A percentile compares a stretch with the other conserved stretches of the same genome.
phyloP scores from a whole-genome alignment of 768 basidiomycete species.

The Amanita subjunquillea region DNA sequence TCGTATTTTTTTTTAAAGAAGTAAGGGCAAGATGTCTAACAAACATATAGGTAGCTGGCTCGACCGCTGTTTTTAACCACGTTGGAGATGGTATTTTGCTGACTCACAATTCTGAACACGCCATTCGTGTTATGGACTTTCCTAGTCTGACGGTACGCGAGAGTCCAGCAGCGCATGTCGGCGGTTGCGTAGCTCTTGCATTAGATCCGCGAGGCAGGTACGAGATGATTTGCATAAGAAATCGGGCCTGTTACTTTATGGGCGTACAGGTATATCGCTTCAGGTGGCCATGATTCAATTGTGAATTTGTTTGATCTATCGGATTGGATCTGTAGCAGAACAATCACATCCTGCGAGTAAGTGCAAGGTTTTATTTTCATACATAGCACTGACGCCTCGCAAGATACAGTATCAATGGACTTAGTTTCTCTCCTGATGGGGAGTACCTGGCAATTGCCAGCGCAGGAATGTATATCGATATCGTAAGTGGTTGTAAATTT shows the following conservation, averaged over 20 bases:
- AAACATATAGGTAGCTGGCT: constrained; percentile 34
- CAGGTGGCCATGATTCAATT: constrained; percentile 75
- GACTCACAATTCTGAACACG: constrained; percentile 53
- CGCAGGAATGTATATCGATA: constrained; percentile 64
- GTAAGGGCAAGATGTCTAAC: neutral
- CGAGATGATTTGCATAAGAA: constrained; percentile 2
- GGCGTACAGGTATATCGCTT: constrained; percentile 54
- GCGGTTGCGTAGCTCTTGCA: constrained; percentile 68
- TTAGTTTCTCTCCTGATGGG: constrained; percentile 78
- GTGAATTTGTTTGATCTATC: constrained; percentile 70
- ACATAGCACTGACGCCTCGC: neutral
- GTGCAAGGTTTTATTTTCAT: constrained; percentile 16
- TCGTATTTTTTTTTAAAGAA: constrained; percentile 5
- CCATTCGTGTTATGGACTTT: constrained; percentile 60
- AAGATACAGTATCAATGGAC: constrained; percentile 60
- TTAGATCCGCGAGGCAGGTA: constrained; percentile 74
- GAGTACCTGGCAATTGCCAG: constrained; percentile 76
- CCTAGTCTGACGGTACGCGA: constrained; percentile 51
- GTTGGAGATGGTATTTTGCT: constrained; percentile 62
- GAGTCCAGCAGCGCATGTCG: constrained; percentile 65
- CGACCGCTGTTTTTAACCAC: constrained; percentile 70
- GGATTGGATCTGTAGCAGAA: constrained; percentile 75
- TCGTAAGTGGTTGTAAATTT: constrained; percentile 37
- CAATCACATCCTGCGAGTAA: constrained; percentile 75
- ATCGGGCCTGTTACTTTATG: neutral